These are phyloP conservation scores for Lentinula aciculospora DNA, from an alignment of 768 basidiomycete genomes.

Conservation along the genomic window DNA sequence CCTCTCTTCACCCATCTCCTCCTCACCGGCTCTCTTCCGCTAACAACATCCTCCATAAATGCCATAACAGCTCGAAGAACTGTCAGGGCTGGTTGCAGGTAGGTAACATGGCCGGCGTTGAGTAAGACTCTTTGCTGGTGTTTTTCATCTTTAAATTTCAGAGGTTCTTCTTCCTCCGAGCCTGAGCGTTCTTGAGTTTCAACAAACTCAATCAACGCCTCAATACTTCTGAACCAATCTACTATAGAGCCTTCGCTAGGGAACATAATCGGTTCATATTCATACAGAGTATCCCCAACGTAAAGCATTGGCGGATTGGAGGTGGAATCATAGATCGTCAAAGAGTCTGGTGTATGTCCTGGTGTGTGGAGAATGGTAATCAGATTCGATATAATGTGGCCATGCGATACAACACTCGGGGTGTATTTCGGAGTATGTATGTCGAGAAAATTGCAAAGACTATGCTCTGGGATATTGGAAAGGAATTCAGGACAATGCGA, in stretches of 20 bases:
- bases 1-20: conserved; percentile 25
- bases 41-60: conserved; percentile 45
- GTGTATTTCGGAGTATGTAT: conserved; percentile 40
- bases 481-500: conserved; percentile 40
- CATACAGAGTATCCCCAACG: conserved; percentile 53
- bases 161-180: background rate
- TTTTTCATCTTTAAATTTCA: too few relatives aligned
- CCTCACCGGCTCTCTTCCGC: conserved; percentile 30
- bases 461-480: conserved; percentile 36
- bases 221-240: conserved; percentile 40
- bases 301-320: conserved; percentile 42
- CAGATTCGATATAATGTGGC: conserved; percentile 17
- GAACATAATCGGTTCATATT: conserved; percentile 50
- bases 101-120: conserved; percentile 47
- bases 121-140: conserved; percentile 30
- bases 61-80: conserved; percentile 33
- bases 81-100: conserved; percentile 36
- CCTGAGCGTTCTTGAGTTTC: conserved; percentile 17
- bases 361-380: conserved; percentile 48
- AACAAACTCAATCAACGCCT: conserved; percentile 38
- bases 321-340: conserved; percentile 44
- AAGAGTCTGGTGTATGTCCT: conserved; percentile 54
- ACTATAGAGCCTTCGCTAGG: conserved; percentile 47
- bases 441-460: conserved; percentile 36
- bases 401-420: conserved; percentile 39